Percentiles rank a stretch among this genome's conserved stretches.
Evolutionary conservation across 2,329 filamentous ascomycete species (phyloP).

Genomic region (Sphaerulina vaccinii): DNA sequence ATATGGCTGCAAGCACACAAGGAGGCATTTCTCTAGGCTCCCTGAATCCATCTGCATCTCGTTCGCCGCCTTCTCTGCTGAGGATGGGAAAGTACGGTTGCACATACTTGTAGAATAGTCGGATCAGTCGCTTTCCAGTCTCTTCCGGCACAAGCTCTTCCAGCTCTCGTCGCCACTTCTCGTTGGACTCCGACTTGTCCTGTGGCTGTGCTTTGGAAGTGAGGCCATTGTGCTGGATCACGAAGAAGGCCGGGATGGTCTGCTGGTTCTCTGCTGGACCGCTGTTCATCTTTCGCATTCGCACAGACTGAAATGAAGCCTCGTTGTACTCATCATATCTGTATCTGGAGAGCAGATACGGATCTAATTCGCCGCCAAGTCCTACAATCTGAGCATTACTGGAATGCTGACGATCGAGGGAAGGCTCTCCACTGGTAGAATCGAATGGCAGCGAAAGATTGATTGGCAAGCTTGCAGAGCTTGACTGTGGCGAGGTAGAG

Average conservation of each 20-base stretch:
- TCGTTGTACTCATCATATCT: constrained; percentile 38
- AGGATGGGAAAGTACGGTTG: constrained; percentile 48
- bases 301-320: constrained; percentile 33
- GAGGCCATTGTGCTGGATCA: constrained; percentile 38
- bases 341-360: constrained; percentile 36
- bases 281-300: constrained; percentile 36
- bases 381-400: constrained; percentile 38
- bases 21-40: constrained; percentile 39
- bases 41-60: constrained; percentile 32
- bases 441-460: constrained; percentile 32
- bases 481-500: constrained; percentile 28
- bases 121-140: constrained; percentile 41
- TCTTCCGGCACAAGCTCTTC: constrained; percentile 35
- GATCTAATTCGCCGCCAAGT: constrained; percentile 36
- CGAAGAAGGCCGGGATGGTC: constrained; percentile 36
- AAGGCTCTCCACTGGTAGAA: constrained; percentile 32
- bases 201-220: constrained; percentile 38
- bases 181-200: constrained; percentile 27
- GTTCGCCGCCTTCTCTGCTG: constrained; percentile 37
- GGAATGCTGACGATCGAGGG: constrained; percentile 34
- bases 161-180: constrained; percentile 34
- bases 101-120: constrained; percentile 45
- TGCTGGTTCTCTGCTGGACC: constrained; percentile 24
- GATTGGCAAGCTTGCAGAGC: constrained; percentile 19
- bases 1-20: constrained; percentile 44